A percentile compares a stretch with the other conserved stretches of the same genome.
phyloP scores from a whole-genome alignment of 2,329 filamentous ascomycete genomes.

The Onygena corvina region DNA sequence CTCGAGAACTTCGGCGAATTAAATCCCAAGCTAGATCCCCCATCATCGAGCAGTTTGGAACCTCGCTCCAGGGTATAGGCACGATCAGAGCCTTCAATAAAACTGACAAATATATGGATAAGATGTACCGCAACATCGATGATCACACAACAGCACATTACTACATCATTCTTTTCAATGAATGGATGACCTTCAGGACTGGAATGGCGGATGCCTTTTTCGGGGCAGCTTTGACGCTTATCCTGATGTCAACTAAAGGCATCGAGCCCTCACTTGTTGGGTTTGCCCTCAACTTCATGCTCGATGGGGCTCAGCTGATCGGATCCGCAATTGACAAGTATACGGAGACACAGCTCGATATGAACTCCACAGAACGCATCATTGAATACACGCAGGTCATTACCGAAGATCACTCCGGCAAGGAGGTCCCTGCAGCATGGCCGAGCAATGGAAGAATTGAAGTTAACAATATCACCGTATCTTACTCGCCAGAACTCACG shows the following conservation, averaged over 20 bases:
- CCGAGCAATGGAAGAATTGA: constrained; percentile 7
- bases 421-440: constrained; percentile 1
- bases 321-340: neutral
- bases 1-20: constrained; percentile 7
- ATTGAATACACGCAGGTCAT: constrained; percentile 3
- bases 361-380: constrained; percentile 8
- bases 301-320: constrained; percentile 1
- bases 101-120: constrained; percentile 1
- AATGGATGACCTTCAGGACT: constrained; percentile 5
- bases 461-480: constrained; percentile 79
- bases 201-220: constrained; percentile 1
- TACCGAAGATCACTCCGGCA: neutral
- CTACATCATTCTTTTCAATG: constrained; percentile 5
- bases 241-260: neutral
- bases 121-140: constrained; percentile 7
- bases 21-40: neutral
- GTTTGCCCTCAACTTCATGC: constrained; percentile 8
- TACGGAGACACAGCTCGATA: constrained; percentile 1
- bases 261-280: constrained; percentile 6
- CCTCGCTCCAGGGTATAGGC: neutral
- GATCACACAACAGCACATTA: neutral
- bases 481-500: constrained; percentile 80
- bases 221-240: neutral
- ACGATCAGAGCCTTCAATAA: constrained; percentile 5
- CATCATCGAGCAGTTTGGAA: constrained; percentile 9